These are phyloP conservation scores for Gloeostereum incarnatum DNA, from an alignment of 768 basidiomycete genomes.

Conservation along the genomic window DNA sequence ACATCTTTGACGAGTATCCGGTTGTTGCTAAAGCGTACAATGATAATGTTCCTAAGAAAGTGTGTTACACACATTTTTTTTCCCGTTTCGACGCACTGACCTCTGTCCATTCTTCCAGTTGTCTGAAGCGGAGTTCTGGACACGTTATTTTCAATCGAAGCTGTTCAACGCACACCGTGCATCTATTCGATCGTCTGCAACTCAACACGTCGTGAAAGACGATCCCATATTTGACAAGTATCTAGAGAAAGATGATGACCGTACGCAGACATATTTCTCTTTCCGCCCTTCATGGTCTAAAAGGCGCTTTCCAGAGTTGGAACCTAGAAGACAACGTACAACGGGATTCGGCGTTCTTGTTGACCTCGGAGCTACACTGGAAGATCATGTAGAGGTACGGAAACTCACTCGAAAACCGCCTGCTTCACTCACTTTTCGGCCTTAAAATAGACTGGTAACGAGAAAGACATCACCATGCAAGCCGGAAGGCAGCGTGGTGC, in stretches of 20 bases:
- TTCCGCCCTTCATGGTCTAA: background rate
- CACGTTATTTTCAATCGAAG: conserved; percentile 92
- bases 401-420: background rate
- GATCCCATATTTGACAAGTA: conserved; percentile 96
- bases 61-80: conserved; percentile 19
- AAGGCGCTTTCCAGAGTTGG: conserved; percentile 42
- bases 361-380: conserved; percentile 78
- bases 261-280: conserved; percentile 28
- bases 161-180: conserved; percentile 94
- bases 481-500: conserved; percentile 83
- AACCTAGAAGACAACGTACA: conserved; percentile 63
- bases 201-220: conserved; percentile 78
- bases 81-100: conserved; percentile 3
- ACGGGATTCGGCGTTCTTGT: conserved; percentile 70
- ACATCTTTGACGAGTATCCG: conserved; percentile 97
- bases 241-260: conserved; percentile 92
- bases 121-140: conserved; percentile 91
- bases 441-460: conserved; percentile 78
- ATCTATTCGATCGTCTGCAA: conserved; percentile 78
- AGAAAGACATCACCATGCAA: conserved; percentile 91
- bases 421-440: conserved; percentile 3
- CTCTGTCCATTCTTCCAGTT: conserved; percentile 41
- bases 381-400: conserved; percentile 81
- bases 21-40: conserved; percentile 87
- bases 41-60: conserved; percentile 88